Evolutionary conservation across 2,329 filamentous ascomycete genomes (phyloP), one percentile per base, ranked within the genome.

Genomic region (Fusarium metavorans): DNA sequence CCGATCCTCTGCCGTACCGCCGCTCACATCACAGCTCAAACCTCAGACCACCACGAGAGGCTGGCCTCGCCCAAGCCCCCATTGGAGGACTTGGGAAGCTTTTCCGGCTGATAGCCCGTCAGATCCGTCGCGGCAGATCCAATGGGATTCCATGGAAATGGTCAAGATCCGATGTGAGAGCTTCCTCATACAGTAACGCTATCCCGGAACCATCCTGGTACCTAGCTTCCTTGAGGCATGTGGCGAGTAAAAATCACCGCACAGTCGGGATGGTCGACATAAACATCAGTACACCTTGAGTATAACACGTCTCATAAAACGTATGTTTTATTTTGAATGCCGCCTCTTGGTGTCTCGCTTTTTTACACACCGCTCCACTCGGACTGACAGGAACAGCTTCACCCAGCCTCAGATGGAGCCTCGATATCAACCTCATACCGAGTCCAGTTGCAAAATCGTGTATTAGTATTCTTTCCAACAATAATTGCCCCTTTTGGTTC

Each of bases 31-130:
- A 39, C 39, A 65, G 69, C 58, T 68, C 52, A 64, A 50, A 73
- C 60, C 66, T 78, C 76, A 67, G 66, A 75, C 76, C 76, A 76
- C 68, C 59, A 34, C 13, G 20, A 61, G 39, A 65, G 58, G 18
- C 57, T 59, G 56, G 50, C 62, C 30, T 62, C 68, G 59, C 50
- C 27, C 30, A 35, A 56, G 27, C 43, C 32, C 41, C 56, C 41
- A 77, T 77, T 78, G 74, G 76, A 73, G 60, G 56, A 60, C 48
- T 50, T 39, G 58, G 41, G 43, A 60, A 68, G 72, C 76, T 68
- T 45, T 62, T 9, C 59, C 62, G 58, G 72, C 59, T 62, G 30
- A 59, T 50, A 66, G 43, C 59, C 74, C 61, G 67, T 56, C 34
- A 70, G 71, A 68, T 71, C 76, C 72, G 68, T 56, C 54, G 48